phyloP scores from a whole-genome alignment of 2,329 filamentous ascomycete species.

The Chrysoporthe puriensis region DNA sequence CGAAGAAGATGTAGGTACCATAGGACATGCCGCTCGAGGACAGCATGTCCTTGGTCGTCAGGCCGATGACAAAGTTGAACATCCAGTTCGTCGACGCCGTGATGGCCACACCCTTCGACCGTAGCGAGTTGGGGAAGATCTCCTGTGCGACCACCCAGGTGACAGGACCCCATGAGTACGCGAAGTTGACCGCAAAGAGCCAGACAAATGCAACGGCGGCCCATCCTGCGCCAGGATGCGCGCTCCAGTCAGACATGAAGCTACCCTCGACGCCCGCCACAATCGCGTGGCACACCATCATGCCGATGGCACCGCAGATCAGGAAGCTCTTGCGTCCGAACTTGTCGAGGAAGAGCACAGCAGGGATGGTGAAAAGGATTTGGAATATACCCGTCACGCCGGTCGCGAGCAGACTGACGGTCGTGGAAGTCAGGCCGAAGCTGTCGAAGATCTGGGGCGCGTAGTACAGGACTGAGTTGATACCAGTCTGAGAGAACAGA shows the following conservation, averaged over 20 bases:
- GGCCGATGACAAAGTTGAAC: slow-evolving; percentile 33
- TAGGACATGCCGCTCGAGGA: slow-evolving; percentile 25
- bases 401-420: slow-evolving; percentile 26
- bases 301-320: slow-evolving; percentile 28
- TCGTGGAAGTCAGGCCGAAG: slow-evolving; percentile 29
- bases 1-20: slow-evolving; percentile 47
- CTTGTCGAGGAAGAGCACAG: slow-evolving; percentile 28
- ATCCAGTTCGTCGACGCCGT: slow-evolving; percentile 34
- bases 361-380: slow-evolving; percentile 27
- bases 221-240: slow-evolving; percentile 25
- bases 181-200: slow-evolving; percentile 38
- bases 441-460: slow-evolving; percentile 31
- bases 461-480: slow-evolving; percentile 33
- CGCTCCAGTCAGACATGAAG: slow-evolving; percentile 22
- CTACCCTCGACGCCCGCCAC: slow-evolving; percentile 28
- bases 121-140: slow-evolving; percentile 34
- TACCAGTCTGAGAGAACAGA: slow-evolving; percentile 24
- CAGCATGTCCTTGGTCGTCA: slow-evolving; percentile 31
- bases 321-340: slow-evolving; percentile 29
- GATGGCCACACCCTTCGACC: slow-evolving; percentile 32
- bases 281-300: slow-evolving; percentile 29
- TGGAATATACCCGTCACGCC: slow-evolving; percentile 29
- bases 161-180: slow-evolving; percentile 43
- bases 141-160: slow-evolving; percentile 35
- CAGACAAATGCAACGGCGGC: slow-evolving; percentile 28